These are phyloP conservation scores for Epichloe aotearoae DNA, from an alignment of 2,329 filamentous ascomycete species.

Conservation along the genomic window DNA sequence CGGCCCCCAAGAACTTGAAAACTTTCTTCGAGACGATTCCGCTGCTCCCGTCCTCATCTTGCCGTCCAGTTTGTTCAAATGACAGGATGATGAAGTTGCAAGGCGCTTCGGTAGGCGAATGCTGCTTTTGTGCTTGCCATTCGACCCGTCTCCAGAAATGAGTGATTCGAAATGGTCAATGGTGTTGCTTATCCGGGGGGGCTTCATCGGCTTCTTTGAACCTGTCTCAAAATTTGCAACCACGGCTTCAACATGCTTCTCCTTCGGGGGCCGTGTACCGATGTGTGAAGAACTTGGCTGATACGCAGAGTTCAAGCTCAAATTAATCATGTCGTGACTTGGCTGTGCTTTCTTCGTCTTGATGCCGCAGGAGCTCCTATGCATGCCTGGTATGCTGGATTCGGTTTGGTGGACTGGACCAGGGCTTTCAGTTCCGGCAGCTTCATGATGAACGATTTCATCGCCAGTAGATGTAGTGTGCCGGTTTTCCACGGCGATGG, in stretches of 20 bases:
- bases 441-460: neutral
- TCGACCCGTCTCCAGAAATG: neutral
- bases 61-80: neutral
- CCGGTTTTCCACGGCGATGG: neutral
- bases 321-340: neutral
- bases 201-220: neutral
- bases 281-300: neutral
- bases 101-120: neutral
- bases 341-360: neutral
- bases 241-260: neutral
- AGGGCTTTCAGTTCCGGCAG: neutral
- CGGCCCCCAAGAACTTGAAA: constrained; percentile 4
- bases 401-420: neutral
- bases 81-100: constrained; percentile 1
- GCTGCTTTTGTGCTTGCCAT: neutral
- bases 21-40: constrained; percentile 2
- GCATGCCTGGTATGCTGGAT: neutral
- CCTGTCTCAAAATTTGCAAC: neutral
- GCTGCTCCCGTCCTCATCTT: neutral
- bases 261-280: neutral
- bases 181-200: constrained; percentile 1
- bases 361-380: neutral
- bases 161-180: constrained; percentile 7
- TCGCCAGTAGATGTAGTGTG: neutral
- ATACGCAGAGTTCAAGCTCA: neutral